Evolutionary conservation across 768 basidiomycete genomes (phyloP), one percentile per base, ranked within the genome.

Genomic region (Lactarius sanguifluus): DNA sequence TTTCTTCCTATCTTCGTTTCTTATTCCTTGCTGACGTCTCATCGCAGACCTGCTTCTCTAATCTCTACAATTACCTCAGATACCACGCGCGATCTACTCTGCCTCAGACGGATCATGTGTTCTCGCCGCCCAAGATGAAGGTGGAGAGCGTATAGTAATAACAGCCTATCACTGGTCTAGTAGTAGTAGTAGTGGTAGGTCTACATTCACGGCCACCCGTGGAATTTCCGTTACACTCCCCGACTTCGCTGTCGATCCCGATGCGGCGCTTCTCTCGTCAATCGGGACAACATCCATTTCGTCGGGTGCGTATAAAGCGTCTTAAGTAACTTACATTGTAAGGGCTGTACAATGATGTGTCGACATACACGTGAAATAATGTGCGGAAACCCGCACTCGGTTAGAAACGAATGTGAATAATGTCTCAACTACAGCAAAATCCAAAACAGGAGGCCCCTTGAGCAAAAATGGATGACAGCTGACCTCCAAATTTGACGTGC

Each of bases 141-240:
- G 66, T 16, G 56, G 40, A 0, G 13, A 15, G 7, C 25, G 45
- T 12, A 50, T 59, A 50, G 38, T 83, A 3, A 78, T 73, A 2
- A 80, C n/a, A n/a, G n/a, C n/a, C 81, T 86, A 82, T 66, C 87
- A 87, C 69, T 86, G 82, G 83, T 76, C n/a, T n/a, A n/a, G n/a
- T n/a, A n/a, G n/a, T n/a, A n/a, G n/a, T n/a, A n/a, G n/a, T n/a
- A n/a, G n/a, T n/a, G n/a, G n/a, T n/a, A n/a, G n/a, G n/a, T n/a
- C 74, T 8, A 83, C 84, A 0, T 86, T 88, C 65, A 86, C 85
- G 1, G 81, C 82, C 0, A 76, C 78, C 0, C 70, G 76, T 12
- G 86, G 85, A 18, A 81, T 80, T 28, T 25, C 54, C 0, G 70
- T 85, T 1, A 67, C 76, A 15, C 61, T 83, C 16, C 76, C 73